phyloP scores from a whole-genome alignment of 2,329 filamentous ascomycete genomes.

The Aspergillus unguis region DNA sequence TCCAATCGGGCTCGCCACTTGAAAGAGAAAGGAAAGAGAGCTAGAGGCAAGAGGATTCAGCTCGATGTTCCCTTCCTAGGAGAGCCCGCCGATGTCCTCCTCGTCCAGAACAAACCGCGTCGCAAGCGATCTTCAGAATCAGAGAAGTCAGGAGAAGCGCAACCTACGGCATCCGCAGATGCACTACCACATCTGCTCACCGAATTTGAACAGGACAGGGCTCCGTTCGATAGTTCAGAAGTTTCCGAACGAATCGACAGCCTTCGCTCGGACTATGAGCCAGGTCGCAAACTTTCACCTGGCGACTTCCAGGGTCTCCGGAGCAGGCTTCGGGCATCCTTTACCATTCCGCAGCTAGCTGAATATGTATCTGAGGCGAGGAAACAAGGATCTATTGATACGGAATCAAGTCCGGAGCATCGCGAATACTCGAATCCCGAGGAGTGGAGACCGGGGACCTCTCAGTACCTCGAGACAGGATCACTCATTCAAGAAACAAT shows the following conservation, averaged over 20 bases:
- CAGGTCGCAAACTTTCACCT: slow-evolving; percentile 24
- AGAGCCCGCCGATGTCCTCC: slow-evolving; percentile 36
- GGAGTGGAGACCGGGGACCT: slow-evolving; percentile 33
- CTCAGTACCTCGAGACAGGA: slow-evolving; percentile 26
- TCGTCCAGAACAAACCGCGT: slow-evolving; percentile 24
- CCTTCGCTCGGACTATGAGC: slow-evolving; percentile 22
- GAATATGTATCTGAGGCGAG: slow-evolving; percentile 24
- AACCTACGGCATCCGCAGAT: slow-evolving; percentile 8
- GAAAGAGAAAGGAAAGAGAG: neutral
- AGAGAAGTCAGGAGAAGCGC: neutral
- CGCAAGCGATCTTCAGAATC: too few relatives aligned
- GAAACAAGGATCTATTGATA: neutral
- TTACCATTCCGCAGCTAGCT: slow-evolving; percentile 32
- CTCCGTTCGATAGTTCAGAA: slow-evolving; percentile 12
- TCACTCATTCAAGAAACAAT: slow-evolving; percentile 12
- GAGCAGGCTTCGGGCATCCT: slow-evolving; percentile 31
- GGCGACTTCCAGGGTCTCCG: slow-evolving; percentile 32
- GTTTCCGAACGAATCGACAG: slow-evolving; percentile 28
- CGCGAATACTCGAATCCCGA: neutral
- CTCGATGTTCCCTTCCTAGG: slow-evolving; percentile 35
- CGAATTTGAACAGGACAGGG: slow-evolving; percentile 24
- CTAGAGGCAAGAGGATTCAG: slow-evolving; percentile 7
- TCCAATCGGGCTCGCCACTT: neutral
- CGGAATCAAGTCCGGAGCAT: neutral
- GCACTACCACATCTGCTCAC: slow-evolving; percentile 25